phyloP scores from a whole-genome alignment of 129 eudicot species.

The Pittosporum tobira region DNA sequence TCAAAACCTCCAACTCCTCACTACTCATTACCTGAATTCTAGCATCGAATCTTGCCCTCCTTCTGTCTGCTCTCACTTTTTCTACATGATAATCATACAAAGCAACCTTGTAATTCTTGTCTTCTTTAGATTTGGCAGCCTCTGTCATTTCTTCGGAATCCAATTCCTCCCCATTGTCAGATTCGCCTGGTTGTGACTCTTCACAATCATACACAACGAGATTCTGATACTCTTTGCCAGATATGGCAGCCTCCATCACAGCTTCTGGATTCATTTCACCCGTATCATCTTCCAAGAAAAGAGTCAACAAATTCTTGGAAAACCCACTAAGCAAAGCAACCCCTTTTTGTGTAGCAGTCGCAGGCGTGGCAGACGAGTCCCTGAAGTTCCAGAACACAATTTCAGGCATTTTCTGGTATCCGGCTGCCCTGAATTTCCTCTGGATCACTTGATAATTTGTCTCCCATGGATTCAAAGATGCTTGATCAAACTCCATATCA shows the following conservation, averaged over 20 bases:
- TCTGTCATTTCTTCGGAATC: too few species aligned
- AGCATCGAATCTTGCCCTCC: too few species aligned
- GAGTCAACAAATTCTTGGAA: constrained; percentile 14
- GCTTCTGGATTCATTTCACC: constrained; percentile 4
- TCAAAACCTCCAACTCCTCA: too few species aligned
- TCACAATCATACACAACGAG: constrained; percentile 13
- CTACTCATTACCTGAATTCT: too few species aligned
- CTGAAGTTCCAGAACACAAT: constrained; percentile 19
- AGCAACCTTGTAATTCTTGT: too few species aligned
- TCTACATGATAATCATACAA: too few species aligned
- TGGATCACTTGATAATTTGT: constrained; percentile 8
- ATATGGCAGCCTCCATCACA: constrained; percentile 8
- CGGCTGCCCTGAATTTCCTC: constrained; percentile 5
- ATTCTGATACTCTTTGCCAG: constrained; percentile 14
- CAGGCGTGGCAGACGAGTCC: not conserved
- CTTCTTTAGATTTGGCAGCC: too few species aligned
- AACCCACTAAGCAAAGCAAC: constrained; percentile 13
- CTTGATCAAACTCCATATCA: constrained; percentile 9
- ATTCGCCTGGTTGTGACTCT: too few species aligned
- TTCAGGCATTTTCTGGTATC: constrained; percentile 5
- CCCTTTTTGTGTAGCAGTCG: not conserved
- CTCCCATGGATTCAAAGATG: constrained; percentile 9
- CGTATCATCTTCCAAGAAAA: constrained; percentile 11
- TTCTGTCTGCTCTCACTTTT: too few species aligned
- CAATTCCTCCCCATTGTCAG: too few species aligned